A percentile compares a stretch with the other conserved stretches of the same genome.
phyloP scores from a whole-genome alignment of 108 stramenopile genomes.

The Nitzschia palea region DNA sequence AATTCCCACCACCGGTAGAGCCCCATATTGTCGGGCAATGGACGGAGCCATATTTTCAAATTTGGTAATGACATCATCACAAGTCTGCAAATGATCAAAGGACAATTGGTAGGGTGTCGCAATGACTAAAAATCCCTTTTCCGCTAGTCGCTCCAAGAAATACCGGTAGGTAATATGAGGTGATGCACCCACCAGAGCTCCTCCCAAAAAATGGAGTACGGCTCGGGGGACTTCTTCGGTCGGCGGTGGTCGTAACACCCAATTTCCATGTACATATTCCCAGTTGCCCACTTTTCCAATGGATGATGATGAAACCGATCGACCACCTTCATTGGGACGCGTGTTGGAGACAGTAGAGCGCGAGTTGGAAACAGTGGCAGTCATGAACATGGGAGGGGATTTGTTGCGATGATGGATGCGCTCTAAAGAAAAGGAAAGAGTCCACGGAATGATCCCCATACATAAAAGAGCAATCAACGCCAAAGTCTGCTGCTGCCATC shows the following conservation, averaged over 20 bases:
- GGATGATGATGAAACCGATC: neutral
- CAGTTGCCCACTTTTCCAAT: constrained; percentile 44
- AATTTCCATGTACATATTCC: constrained; percentile 79
- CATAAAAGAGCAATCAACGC: too few relatives aligned
- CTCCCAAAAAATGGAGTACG: constrained; percentile 89
- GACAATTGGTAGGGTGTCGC: constrained; percentile 92
- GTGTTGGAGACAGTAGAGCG: too few relatives aligned
- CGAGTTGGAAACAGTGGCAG: neutral
- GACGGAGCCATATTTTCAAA: constrained; percentile 86
- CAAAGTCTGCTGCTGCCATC: too few relatives aligned
- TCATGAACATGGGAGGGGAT: neutral
- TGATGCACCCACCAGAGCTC: constrained; percentile 88
- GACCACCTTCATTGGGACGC: too few relatives aligned
- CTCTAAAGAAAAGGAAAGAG: too few relatives aligned
- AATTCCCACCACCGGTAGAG: constrained; percentile 89
- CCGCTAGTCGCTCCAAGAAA: constrained; percentile 76
- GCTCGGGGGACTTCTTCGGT: constrained; percentile 44
- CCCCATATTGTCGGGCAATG: constrained; percentile 80
- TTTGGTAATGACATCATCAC: constrained; percentile 78
- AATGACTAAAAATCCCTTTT: constrained; percentile 84
- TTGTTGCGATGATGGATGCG: too few relatives aligned
- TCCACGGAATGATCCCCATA: too few relatives aligned
- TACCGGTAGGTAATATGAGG: constrained; percentile 89
- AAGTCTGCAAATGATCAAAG: constrained; percentile 88
- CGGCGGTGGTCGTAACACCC: constrained; percentile 63